Evolutionary conservation across 2,329 filamentous ascomycete genomes (phyloP).

Genomic region (Phaeosphaeria sp.): DNA sequence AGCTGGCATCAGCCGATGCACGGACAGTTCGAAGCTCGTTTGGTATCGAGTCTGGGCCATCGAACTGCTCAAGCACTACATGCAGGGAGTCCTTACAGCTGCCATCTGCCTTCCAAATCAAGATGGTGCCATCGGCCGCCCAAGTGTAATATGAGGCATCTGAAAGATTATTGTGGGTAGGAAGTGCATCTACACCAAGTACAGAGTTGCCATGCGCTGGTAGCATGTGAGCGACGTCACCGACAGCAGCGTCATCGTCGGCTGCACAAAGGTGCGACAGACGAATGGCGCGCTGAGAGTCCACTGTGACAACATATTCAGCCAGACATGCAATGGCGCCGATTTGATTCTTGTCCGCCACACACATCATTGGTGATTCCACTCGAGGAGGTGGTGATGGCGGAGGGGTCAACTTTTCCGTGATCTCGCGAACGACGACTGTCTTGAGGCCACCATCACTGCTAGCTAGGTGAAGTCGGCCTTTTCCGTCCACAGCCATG

Average conservation of each 20-base stretch:
- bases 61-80: conserved; percentile 71
- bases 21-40: conserved; percentile 67
- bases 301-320: conserved; percentile 62
- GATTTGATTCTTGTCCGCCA: conserved; percentile 39
- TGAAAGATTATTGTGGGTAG: conserved; percentile 66
- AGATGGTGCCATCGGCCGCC: conserved; percentile 79
- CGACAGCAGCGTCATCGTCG: conserved; percentile 37
- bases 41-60: conserved; percentile 52
- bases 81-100: conserved; percentile 68
- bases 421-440: conserved; percentile 49
- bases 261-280: conserved; percentile 57
- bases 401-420: conserved; percentile 36
- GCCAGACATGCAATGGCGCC: conserved; percentile 48
- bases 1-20: conserved; percentile 66
- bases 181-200: conserved; percentile 70
- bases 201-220: conserved; percentile 65
- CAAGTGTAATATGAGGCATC: conserved; percentile 85
- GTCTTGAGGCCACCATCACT: conserved; percentile 64
- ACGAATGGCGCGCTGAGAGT: conserved; percentile 76
- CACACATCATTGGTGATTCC: conserved; percentile 38
- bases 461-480: conserved; percentile 72
- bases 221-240: conserved; percentile 51
- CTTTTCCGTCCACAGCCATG: conserved; percentile 64
- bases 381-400: conserved; percentile 45
- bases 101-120: conserved; percentile 83